Base-by-base conservation (phyloP, 352 stramenopile species). In the Pythium rishiriense region DNA sequence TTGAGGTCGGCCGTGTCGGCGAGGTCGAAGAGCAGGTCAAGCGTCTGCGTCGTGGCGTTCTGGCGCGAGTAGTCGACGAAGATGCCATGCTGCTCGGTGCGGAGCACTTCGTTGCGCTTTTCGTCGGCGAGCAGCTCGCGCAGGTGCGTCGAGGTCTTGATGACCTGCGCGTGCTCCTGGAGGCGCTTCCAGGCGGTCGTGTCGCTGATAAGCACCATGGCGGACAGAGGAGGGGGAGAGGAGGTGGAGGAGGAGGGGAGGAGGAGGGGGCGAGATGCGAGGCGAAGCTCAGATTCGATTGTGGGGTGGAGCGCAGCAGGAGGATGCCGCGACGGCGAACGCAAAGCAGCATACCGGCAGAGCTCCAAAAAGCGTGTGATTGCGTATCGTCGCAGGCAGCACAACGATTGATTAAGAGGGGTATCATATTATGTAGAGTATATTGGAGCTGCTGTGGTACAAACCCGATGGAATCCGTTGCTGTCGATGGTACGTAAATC, bases 41-140 rank as follows among this genome's bases (percentile, higher is more conserved):
- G 74, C 60, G 86, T 93, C 70, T 93, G 73, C 58, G 82, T 66
- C 1, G 85, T 98, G 22, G 91, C 95, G 53, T 97, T 94, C 78
- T 98, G 96, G 49, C 96, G 85, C 21, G 90, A 97, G 66, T 93
- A 99, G 75, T 99, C 96, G 45, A 98, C 76, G 66, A 97, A 93
- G 24, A 98, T 94, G 57, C 90, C 92, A 72, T 96, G 82, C 70
- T 98, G 90, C 73, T 97, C 76, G 19, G 90, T 96, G 73, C 83
- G 92, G 78, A 99, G 88, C 51, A 78, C 75, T 26, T 93, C 73
- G 63, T 92, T 98, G 35, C 96, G 86, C 53, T 89, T 75, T 52
- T 88, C 72, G 73, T 98, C 93, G 53, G 79, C 64, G 6, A 98
- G 78, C 43, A 98, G 82, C 41, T 98, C 83, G 55, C 91, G 84